phyloP scores from a whole-genome alignment of 768 basidiomycete genomes.

The Rhodotorula graminis region DNA sequence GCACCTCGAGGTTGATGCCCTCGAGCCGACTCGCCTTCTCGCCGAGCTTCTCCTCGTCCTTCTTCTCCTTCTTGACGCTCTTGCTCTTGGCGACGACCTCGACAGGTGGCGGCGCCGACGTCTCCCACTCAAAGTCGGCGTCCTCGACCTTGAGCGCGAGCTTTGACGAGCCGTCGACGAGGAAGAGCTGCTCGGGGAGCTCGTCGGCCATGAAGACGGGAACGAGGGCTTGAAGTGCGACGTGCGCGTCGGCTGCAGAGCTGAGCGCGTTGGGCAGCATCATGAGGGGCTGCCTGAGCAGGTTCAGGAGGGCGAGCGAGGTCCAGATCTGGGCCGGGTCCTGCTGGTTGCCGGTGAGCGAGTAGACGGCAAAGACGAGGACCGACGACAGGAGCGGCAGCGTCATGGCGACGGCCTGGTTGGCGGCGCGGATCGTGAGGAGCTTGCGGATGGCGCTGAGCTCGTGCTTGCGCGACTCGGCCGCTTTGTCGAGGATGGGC shows the following conservation, averaged over 20 bases:
- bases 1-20: constrained; percentile 64
- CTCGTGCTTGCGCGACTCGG: constrained; percentile 60
- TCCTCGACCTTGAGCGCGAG: constrained; percentile 45
- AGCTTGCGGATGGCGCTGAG: constrained; percentile 54
- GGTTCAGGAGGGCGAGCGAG: constrained; percentile 75
- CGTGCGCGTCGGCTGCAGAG: constrained; percentile 63
- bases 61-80: constrained; percentile 26
- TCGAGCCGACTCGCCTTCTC: constrained; percentile 57
- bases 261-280: constrained; percentile 26
- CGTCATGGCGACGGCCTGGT: constrained; percentile 33
- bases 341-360: constrained; percentile 61
- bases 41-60: background rate
- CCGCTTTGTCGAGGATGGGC: constrained; percentile 70
- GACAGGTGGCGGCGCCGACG: constrained; percentile 5
- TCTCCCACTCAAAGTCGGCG: constrained; percentile 33
- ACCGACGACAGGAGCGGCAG: constrained; percentile 75
- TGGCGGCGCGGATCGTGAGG: constrained; percentile 42
- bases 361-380: constrained; percentile 63
- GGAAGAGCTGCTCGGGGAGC: constrained; percentile 52
- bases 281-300: constrained; percentile 50
- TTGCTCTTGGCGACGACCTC: constrained; percentile 42
- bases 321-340: constrained; percentile 72
- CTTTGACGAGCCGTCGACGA: constrained; percentile 48
- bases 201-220: constrained; percentile 79
- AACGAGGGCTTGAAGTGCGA: constrained; percentile 66